phyloP scores from a whole-genome alignment of 768 basidiomycete genomes.

The Tulasnella sp. region DNA sequence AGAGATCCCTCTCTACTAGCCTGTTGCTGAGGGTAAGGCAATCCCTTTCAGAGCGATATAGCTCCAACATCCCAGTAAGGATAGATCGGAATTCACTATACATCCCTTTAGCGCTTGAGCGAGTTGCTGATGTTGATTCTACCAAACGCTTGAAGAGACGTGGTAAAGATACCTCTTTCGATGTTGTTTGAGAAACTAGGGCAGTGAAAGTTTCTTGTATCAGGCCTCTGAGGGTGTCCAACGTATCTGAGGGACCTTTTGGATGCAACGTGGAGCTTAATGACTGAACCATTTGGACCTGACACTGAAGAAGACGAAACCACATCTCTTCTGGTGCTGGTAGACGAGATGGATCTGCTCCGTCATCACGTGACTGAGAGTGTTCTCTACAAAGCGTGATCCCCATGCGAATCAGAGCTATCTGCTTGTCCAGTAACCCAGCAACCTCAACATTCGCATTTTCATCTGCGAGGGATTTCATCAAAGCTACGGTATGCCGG shows the following conservation, averaged over 20 bases:
- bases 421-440: constrained; percentile 36
- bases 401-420: constrained; percentile 46
- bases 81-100: constrained; percentile 90
- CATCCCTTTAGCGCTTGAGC: constrained; percentile 43
- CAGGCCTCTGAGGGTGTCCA: constrained; percentile 45
- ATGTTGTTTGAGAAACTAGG: constrained; percentile 72
- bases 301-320: constrained; percentile 72
- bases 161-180: constrained; percentile 75
- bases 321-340: constrained; percentile 66
- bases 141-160: constrained; percentile 85
- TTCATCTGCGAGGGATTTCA: constrained; percentile 13
- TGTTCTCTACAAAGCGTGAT: constrained; percentile 57
- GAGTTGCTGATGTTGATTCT: constrained; percentile 44
- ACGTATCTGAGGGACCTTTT: not conserved
- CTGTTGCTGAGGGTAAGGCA: constrained; percentile 74
- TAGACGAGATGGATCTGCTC: not conserved
- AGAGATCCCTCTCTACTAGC: constrained; percentile 70
- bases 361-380: constrained; percentile 29
- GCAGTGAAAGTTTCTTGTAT: constrained; percentile 76
- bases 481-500: too few relatives aligned
- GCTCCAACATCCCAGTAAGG: constrained; percentile 88
- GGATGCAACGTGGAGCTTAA: constrained; percentile 33
- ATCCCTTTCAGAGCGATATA: constrained; percentile 85
- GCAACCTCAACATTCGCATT: constrained; percentile 13
- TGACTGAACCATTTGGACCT: constrained; percentile 66